Base-by-base conservation (phyloP, 495 filamentous ascomycete genomes). In the Penicillium egyptiacum region DNA sequence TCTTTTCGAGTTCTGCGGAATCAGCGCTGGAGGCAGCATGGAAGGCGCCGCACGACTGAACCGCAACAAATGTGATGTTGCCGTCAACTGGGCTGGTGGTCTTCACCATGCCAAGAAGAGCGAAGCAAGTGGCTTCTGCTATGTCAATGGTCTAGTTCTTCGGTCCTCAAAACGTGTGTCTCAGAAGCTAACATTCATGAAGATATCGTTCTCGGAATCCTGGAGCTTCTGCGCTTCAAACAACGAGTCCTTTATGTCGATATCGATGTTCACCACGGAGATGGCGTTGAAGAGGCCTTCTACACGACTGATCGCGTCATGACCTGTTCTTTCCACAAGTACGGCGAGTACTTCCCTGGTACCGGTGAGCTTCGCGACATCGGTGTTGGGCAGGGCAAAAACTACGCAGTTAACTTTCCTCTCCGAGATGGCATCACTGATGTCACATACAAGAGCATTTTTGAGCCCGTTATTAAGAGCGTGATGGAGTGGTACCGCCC, bases 251-350 rank as follows among this genome's bases (percentile, higher is more conserved):
- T 98, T 25, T 98, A 98, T 72, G 89, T 98, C 60, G 94, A 98
- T 70, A 98, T 98, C 62, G 94, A 98, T 72, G 95, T 98, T 17
- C 94, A 98, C 72, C 94, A 98, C 64, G 94, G 94, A 40, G 94
- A 98, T 69, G 94, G 94, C 57, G 94, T 98, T 22, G 94, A 98
- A 71, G 93, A 98, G 67, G 94, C 94, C 7, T 98, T 98, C 64
- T 96, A 95, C 67, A 94, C 92, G 19, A 98, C 94, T 16, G 93
- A 98, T 75, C 86, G 94, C 63, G 94, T 98, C 67, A 96, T 98
- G 93, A 98, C 95, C 0, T 87, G 92, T 39, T 96, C 91, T 16
- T 98, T 98, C 73, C 94, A 98, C 77, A 98, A 98, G 64, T 98
- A 96, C 74, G 94, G 95, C 71, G 94, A 98, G 66, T 98, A 97